Base-by-base conservation (phyloP, 768 basidiomycete genomes). In the Zangia roseola region DNA sequence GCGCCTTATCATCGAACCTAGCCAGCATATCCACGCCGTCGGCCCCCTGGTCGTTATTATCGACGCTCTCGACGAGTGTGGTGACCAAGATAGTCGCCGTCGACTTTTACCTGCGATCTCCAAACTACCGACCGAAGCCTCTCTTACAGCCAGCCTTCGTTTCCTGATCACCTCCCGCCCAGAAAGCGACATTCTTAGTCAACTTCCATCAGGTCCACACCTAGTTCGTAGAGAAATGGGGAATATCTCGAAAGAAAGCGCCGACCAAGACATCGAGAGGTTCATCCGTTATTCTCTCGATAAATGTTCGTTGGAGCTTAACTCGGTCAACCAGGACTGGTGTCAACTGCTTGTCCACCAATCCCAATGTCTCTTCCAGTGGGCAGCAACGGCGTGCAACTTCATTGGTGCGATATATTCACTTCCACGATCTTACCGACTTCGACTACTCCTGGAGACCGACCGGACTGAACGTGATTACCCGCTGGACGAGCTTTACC, bases 11-110 rank as follows among this genome's bases (percentile, higher is more conserved):
- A 25, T 68, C 17, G 34, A 28, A 19, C 60, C 66, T 7, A 49
- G 53, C 8, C 9, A 31, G 24, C 17, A 43, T 8, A 19, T 64
- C 16, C n/a, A n/a, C n/a, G n/a, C n/a, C n/a, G n/a, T n/a, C n/a
- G n/a, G n/a, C n/a, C n/a, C 67, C 10, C 43, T 67, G 4, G 30
- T 68, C 12, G 45, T 68, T n/a, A 54, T 70, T 36, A 57, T 69
- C 14, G 69, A 71, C 36, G 65, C 48, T 6, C 48, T 68, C 14
- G 61, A 64, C 36, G 53, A 56, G 23, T 56, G 58, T 24, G 55
- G 52, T 10, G 38, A 57, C 16, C 13, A 17, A 17, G 33, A 19
- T 6, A 7, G n/a, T 31, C 58, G 58, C 14, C 21, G 30, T 16
- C 38, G 34, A 5, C 47, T 65, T 19, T 57, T 71, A 10, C 4